phyloP scores from a whole-genome alignment of 2,329 filamentous ascomycete species.

The Fusarium sp. region DNA sequence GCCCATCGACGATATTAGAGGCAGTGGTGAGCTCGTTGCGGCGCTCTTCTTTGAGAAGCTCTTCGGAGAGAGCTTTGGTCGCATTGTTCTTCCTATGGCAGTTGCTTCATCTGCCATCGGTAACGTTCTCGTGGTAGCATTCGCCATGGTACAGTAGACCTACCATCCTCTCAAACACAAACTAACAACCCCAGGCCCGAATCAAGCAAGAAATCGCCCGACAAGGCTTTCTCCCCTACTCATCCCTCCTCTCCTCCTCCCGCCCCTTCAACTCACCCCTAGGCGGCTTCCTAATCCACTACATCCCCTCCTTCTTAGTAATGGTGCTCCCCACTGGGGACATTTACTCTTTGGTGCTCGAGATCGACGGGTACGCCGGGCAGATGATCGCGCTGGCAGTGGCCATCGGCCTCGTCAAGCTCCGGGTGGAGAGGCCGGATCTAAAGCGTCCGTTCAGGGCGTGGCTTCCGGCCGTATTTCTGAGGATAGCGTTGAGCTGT shows the following conservation, averaged over 20 bases:
- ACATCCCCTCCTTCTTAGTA: slow-evolving; percentile 74
- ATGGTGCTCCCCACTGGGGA: slow-evolving; percentile 73
- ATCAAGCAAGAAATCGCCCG: slow-evolving; percentile 79
- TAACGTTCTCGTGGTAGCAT: slow-evolving; percentile 80
- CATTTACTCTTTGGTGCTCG: slow-evolving; percentile 79
- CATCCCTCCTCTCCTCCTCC: slow-evolving; percentile 70
- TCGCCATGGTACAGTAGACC: slow-evolving; percentile 66
- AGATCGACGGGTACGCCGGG: slow-evolving; percentile 76
- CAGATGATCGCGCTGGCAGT: slow-evolving; percentile 71
- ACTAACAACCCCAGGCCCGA: slow-evolving; percentile 62
- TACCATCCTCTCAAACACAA: background rate
- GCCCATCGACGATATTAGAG: slow-evolving; percentile 74
- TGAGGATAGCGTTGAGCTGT: slow-evolving; percentile 66
- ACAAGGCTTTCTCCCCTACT: slow-evolving; percentile 76
- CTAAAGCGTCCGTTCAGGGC: slow-evolving; percentile 73
- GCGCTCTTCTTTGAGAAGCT: slow-evolving; percentile 75
- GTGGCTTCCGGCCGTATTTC: slow-evolving; percentile 69
- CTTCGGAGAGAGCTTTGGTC: slow-evolving; percentile 70
- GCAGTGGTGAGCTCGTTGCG: slow-evolving; percentile 75
- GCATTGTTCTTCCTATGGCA: slow-evolving; percentile 69
- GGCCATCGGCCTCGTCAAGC: slow-evolving; percentile 68
- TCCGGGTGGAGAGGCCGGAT: slow-evolving; percentile 70
- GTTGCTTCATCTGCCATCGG: slow-evolving; percentile 76
- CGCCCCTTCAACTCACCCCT: slow-evolving; percentile 75
- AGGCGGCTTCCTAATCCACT: slow-evolving; percentile 76